Evolutionary conservation across 768 basidiomycete species (phyloP).

Genomic region (Tylopilus vinaceipallidus): DNA sequence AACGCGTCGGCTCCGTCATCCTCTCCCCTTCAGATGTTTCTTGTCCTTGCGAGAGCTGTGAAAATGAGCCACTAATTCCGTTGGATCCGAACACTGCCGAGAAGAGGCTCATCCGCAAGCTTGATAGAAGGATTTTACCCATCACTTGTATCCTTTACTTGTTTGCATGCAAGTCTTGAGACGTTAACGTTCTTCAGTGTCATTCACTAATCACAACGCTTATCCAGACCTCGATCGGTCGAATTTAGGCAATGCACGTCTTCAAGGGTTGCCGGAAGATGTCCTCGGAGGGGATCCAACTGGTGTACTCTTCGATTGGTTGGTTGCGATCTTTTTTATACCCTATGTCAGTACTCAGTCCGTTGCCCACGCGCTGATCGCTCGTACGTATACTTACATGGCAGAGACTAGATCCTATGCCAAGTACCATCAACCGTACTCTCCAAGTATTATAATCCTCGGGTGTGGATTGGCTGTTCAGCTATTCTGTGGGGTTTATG

Average conservation of each 20-base stretch:
- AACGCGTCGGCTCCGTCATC: slow-evolving; percentile 7
- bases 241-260: slow-evolving; percentile 76
- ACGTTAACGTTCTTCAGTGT: neutral
- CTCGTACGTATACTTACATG: neutral
- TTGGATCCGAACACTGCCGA: slow-evolving; percentile 38
- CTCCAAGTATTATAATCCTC: slow-evolving; percentile 69
- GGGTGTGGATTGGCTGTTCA: slow-evolving; percentile 64
- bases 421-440: slow-evolving; percentile 67
- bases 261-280: slow-evolving; percentile 68
- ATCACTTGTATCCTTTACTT: slow-evolving; percentile 73
- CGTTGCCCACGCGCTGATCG: neutral
- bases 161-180: slow-evolving; percentile 60
- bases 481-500: slow-evolving; percentile 73
- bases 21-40: slow-evolving; percentile 4
- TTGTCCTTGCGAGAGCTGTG: slow-evolving; percentile 1
- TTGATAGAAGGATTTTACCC: slow-evolving; percentile 67
- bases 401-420: slow-evolving; percentile 52
- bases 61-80: slow-evolving; percentile 22
- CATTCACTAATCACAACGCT: neutral
- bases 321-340: slow-evolving; percentile 76
- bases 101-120: slow-evolving; percentile 54
- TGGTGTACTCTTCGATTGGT: slow-evolving; percentile 72
- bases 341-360: slow-evolving; percentile 55
- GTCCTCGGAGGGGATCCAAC: slow-evolving; percentile 65
- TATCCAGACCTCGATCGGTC: slow-evolving; percentile 62